Base-by-base conservation (phyloP, 108 stramenopile species). In the Conticribra weissflogii region DNA sequence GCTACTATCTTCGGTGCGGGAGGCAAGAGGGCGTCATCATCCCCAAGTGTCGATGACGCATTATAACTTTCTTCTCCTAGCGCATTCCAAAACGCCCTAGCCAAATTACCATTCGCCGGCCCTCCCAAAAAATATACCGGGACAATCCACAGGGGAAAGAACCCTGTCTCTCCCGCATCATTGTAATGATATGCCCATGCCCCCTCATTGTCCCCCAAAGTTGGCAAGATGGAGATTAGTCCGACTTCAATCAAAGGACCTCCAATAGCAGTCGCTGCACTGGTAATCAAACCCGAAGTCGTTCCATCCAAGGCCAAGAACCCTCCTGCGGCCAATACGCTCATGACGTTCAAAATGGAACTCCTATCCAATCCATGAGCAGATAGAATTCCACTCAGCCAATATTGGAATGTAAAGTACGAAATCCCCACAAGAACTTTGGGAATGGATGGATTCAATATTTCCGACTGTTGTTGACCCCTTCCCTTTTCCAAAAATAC, bases 111-210 rank as follows among this genome's bases (percentile, higher is more conserved):
- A 60, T 83, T 81, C 25, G 94, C 94, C 8, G 94, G 94, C 25
- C 94, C 94, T 24, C 94, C 94, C 45, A 93, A 63, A 53, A 93
- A 93, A 51, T 93, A 95, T 8, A 95, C 88, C 0, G 94, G 91
- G 14, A 86, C 36, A 34, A 92, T 92, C 94, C 94, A 95, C 24
- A 89, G 71, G 0, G 94, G 94, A 58, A 95, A 92, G 65, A 84
- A 88, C 18, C 94, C 94, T 24, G 87, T 89, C 72, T 92, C 90
- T 9, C 91, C 91, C 0, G 62, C 0, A 71, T 92, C 89, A 31
- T 69, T 88, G 72, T 95, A 95, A 30, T 91, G 89, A 76, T 95
- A 95, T 21, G 81, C 88, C 63, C 69, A 79, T 15, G 59, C 31
- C 24, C 67, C 64, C 8, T 12, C 36, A 41, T 12, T 41, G 8